Conservation (phyloP, 129 eudicot genomes). For the Glebionis coronaria region DNA sequence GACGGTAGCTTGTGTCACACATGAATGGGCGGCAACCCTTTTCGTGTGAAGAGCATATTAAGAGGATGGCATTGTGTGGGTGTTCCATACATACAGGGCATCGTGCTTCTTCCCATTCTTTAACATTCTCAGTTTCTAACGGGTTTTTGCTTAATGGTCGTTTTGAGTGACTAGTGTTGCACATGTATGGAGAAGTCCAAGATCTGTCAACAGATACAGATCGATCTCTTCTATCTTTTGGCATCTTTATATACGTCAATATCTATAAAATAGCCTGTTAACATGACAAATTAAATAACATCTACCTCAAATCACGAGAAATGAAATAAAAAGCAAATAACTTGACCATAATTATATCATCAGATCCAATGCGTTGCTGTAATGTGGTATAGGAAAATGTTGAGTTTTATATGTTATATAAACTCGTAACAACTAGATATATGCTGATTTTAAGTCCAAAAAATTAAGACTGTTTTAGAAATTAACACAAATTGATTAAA, state of each 20-base stretch:
- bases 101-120: constrained; percentile 92
- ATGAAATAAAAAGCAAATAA: background rate
- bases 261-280: background rate
- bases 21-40: constrained; percentile 93
- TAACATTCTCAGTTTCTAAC: constrained; percentile 48
- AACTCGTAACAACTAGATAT: too few relatives aligned
- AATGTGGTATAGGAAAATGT: too few relatives aligned
- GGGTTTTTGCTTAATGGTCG: constrained; percentile 37
- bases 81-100: constrained; percentile 97
- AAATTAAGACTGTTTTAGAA: too few relatives aligned
- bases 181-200: constrained; percentile 58
- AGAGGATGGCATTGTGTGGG: constrained; percentile 90
- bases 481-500: too few relatives aligned
- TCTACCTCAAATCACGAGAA: constrained; percentile 8
- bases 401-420: too few relatives aligned
- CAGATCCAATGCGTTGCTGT: too few relatives aligned
- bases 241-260: constrained; percentile 49
- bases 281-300: too few relatives aligned
- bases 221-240: constrained; percentile 80
- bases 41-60: constrained; percentile 73
- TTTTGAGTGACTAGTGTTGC: constrained; percentile 52
- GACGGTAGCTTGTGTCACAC: constrained; percentile 99
- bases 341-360: too few relatives aligned
- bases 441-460: too few relatives aligned
- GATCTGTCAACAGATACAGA: constrained; percentile 68